phyloP scores from a whole-genome alignment of 371 early-diverging fungal species.

The Chytridiales sp. region DNA sequence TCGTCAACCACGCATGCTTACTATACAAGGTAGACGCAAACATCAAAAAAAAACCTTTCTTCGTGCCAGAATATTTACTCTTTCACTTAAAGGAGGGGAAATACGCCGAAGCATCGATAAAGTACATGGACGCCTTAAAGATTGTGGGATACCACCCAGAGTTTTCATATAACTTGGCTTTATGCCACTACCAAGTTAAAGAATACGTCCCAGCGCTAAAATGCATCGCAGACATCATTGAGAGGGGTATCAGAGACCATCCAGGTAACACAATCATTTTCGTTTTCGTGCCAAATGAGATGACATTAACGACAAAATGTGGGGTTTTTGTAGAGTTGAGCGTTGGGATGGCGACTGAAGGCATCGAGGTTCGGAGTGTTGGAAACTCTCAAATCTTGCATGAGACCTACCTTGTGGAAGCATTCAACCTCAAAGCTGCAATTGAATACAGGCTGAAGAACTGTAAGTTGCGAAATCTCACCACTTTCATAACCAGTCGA shows the following conservation, averaged over 20 bases:
- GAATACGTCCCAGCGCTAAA: constrained; percentile 54
- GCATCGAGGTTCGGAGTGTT: constrained; percentile 54
- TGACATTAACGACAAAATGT: neutral
- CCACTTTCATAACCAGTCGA: neutral
- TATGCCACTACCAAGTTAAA: constrained; percentile 51
- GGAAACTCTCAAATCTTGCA: constrained; percentile 55
- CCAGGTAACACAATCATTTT: constrained; percentile 41
- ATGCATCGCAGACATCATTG: constrained; percentile 55
- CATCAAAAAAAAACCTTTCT: neutral
- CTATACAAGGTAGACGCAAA: constrained; percentile 42
- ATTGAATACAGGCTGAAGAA: constrained; percentile 57
- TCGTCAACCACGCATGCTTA: constrained; percentile 52
- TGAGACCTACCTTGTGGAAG: constrained; percentile 55
- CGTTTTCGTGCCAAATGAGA: neutral
- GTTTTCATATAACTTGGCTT: constrained; percentile 49
- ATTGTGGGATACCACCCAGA: constrained; percentile 51
- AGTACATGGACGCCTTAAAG: constrained; percentile 47
- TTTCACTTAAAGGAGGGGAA: constrained; percentile 46
- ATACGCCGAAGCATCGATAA: constrained; percentile 44
- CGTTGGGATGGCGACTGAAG: constrained; percentile 57
- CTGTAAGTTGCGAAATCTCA: constrained; percentile 27
- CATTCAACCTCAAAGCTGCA: constrained; percentile 60
- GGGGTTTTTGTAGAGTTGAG: constrained; percentile 39
- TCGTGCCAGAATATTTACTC: neutral
- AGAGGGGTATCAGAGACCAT: constrained; percentile 53